phyloP scores from a whole-genome alignment of 2,329 filamentous ascomycete species.

The Biscogniauxia marginata region DNA sequence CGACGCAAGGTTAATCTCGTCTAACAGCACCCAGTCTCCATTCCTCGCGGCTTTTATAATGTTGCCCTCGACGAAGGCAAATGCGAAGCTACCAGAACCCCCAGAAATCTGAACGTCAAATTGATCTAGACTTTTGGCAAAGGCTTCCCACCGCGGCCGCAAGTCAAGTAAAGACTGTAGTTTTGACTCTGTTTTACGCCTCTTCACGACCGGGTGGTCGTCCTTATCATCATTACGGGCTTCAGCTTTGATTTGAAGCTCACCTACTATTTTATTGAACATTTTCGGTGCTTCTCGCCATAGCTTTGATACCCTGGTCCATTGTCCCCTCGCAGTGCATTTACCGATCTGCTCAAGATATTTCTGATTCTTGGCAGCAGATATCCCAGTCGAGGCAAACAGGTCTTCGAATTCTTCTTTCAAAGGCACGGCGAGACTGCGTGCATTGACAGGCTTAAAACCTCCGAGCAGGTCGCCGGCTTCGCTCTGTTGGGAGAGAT shows the following conservation, averaged over 20 bases:
- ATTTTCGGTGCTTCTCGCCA: slow-evolving; percentile 89
- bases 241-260: slow-evolving; percentile 46
- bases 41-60: slow-evolving; percentile 95
- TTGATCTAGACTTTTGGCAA: slow-evolving; percentile 70
- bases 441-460: slow-evolving; percentile 92
- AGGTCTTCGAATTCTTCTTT: slow-evolving; percentile 93
- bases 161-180: slow-evolving; percentile 60
- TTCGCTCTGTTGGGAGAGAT: slow-evolving; percentile 96
- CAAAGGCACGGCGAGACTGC: slow-evolving; percentile 82
- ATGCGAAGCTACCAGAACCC: slow-evolving; percentile 76
- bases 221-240: slow-evolving; percentile 37
- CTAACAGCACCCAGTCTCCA: slow-evolving; percentile 93
- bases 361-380: slow-evolving; percentile 79
- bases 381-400: slow-evolving; percentile 82
- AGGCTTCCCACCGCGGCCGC: slow-evolving; percentile 73
- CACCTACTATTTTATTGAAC: slow-evolving; percentile 69
- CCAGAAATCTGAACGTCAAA: slow-evolving; percentile 78
- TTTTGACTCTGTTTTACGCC: slow-evolving; percentile 64
- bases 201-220: slow-evolving; percentile 67
- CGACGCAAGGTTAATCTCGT: slow-evolving; percentile 96
- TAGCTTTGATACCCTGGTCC: slow-evolving; percentile 79
- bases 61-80: slow-evolving; percentile 94
- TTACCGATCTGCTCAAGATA: slow-evolving; percentile 82
- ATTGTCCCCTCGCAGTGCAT: slow-evolving; percentile 77
- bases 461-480: slow-evolving; percentile 93